These are phyloP conservation scores for Podospora comata DNA, from an alignment of 495 filamentous ascomycete genomes.

Conservation along the genomic window DNA sequence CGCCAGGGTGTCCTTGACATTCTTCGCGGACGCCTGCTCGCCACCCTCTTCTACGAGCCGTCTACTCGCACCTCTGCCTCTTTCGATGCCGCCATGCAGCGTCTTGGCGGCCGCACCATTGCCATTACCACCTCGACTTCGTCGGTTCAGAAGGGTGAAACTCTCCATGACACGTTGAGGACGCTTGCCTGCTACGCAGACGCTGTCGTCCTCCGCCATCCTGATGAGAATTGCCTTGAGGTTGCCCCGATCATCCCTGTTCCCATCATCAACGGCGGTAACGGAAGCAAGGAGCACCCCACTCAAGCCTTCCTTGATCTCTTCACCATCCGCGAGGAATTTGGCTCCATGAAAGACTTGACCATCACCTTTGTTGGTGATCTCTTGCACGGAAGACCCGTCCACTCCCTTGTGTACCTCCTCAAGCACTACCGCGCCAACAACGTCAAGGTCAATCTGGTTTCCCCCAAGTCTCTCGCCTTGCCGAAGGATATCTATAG, in stretches of 20 bases:
- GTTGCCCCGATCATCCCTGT: constrained; percentile 79
- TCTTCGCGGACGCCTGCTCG: constrained; percentile 78
- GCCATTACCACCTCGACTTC: constrained; percentile 75
- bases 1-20: constrained; percentile 84
- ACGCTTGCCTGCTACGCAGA: constrained; percentile 93
- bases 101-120: constrained; percentile 81
- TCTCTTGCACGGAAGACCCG: constrained; percentile 85
- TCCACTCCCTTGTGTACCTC: constrained; percentile 90
- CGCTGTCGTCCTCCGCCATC: constrained; percentile 90
- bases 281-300: constrained; percentile 90
- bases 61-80: constrained; percentile 94
- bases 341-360: constrained; percentile 88
- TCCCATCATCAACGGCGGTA: constrained; percentile 94
- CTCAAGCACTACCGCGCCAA: constrained; percentile 93
- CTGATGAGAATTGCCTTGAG: constrained; percentile 70
- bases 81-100: constrained; percentile 97
- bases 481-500: constrained; percentile 72
- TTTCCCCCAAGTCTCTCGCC: constrained; percentile 73
- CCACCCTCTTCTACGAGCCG: constrained; percentile 95
- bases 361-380: constrained; percentile 96
- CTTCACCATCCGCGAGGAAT: constrained; percentile 96
- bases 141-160: constrained; percentile 88
- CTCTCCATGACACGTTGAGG: constrained; percentile 86
- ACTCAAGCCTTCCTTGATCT: constrained; percentile 98
- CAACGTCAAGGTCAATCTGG: constrained; percentile 87